phyloP scores from a whole-genome alignment of 139 green algal species.

The Tetradesmus obliquus region DNA sequence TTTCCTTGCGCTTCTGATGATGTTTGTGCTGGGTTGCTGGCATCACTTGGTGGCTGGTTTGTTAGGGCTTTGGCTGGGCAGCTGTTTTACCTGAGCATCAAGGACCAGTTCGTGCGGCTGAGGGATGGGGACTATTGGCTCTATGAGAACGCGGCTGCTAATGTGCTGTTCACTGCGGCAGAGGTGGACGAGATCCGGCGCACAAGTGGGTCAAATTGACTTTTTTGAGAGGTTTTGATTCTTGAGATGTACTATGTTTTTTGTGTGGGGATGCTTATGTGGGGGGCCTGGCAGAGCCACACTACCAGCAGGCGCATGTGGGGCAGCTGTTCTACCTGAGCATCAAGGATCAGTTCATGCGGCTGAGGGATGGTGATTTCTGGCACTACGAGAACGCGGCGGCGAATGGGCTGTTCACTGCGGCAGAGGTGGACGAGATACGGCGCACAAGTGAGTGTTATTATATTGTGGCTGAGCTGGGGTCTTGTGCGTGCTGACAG shows the following conservation, averaged over 20 bases:
- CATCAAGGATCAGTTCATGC: conserved; percentile 15
- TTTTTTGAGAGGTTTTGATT: no score
- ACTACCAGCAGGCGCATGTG: conserved; percentile 21
- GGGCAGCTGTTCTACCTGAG: conserved; percentile 20
- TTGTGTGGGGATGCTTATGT: conserved; percentile 24
- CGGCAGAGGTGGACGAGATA: conserved; percentile 21
- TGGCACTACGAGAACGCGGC: conserved; percentile 26
- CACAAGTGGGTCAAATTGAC: neutral
- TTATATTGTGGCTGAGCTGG: no score
- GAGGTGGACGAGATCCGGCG: conserved; percentile 19
- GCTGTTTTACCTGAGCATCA: conserved; percentile 7
- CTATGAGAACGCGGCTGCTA: neutral
- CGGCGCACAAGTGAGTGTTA: neutral
- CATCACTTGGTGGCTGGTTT: no score
- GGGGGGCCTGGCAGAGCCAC: conserved; percentile 9
- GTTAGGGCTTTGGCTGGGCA: no score
- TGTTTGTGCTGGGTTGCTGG: no score
- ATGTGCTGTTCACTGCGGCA: neutral
- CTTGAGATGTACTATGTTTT: no score
- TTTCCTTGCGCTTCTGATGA: neutral
- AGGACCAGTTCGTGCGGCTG: conserved; percentile 9
- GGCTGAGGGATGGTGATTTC: conserved; percentile 38
- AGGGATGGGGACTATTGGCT: conserved; percentile 35
- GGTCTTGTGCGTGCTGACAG: no score
- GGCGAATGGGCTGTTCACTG: neutral